A percentile compares a stretch with the other conserved stretches of the same genome.
These are phyloP conservation scores for Ophiostoma tasmaniense DNA, from an alignment of 2,329 filamentous ascomycete species.

Conservation along the genomic window DNA sequence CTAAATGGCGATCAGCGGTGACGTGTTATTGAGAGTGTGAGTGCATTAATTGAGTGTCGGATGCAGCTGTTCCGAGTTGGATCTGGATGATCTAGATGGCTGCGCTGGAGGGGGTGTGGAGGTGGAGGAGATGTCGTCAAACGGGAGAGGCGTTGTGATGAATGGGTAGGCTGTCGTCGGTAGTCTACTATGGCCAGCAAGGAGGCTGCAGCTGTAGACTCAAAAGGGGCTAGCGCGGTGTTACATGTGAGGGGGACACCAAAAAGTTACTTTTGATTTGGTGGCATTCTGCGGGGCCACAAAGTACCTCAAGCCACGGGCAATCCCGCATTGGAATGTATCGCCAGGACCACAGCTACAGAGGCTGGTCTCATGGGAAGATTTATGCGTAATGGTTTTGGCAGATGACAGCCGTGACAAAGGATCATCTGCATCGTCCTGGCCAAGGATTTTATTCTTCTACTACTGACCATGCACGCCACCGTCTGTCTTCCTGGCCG, in stretches of 20 bases:
- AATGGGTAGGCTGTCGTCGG: not conserved
- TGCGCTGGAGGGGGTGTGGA: not conserved
- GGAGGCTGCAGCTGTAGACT: not conserved
- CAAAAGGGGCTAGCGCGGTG: not conserved
- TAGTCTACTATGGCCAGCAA: not conserved
- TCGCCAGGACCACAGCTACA: not conserved
- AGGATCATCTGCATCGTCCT: not conserved
- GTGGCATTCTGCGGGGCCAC: not conserved
- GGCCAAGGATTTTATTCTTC: not conserved
- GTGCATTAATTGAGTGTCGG: not conserved
- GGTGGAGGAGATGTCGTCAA: slow-evolving; percentile 5
- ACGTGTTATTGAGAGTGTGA: not conserved
- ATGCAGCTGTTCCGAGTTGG: not conserved
- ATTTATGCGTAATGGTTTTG: not conserved
- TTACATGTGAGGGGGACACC: not conserved
- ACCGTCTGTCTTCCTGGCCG: not conserved
- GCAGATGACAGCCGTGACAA: not conserved
- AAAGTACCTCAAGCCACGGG: not conserved
- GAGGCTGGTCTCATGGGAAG: not conserved
- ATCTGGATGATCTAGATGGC: not conserved
- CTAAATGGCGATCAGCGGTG: not conserved
- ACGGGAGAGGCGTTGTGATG: not conserved
- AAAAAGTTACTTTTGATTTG: not conserved
- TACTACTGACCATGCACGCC: not conserved
- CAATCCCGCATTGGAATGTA: not conserved